phyloP scores from a whole-genome alignment of 768 basidiomycete genomes.

The Mycena indigotica region DNA sequence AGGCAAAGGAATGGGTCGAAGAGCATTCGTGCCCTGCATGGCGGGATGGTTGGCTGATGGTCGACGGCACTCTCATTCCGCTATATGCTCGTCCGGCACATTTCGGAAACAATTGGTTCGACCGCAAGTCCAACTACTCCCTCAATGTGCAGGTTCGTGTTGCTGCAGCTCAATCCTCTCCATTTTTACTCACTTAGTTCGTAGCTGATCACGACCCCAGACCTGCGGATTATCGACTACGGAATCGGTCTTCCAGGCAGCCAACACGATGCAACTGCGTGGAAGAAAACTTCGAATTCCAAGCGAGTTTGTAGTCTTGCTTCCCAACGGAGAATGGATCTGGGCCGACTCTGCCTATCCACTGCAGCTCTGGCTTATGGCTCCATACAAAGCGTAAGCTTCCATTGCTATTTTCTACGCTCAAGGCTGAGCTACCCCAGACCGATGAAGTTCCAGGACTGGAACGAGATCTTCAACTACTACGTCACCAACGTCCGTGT shows the following conservation, averaged over 20 bases:
- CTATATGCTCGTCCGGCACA: constrained; percentile 24
- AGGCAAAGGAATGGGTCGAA: constrained; percentile 20
- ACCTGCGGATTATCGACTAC: constrained; percentile 25
- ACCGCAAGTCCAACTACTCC: constrained; percentile 33
- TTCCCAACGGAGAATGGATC: constrained; percentile 17
- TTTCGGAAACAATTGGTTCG: constrained; percentile 32
- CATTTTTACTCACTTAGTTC: not conserved
- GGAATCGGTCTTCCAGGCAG: constrained; percentile 27
- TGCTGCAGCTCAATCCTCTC: not conserved
- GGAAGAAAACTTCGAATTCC: constrained; percentile 20
- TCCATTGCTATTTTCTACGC: too few relatives aligned
- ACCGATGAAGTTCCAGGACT: not conserved
- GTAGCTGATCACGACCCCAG: constrained; percentile 9
- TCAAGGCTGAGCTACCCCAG: not conserved
- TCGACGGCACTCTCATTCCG: constrained; percentile 27
- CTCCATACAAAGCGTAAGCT: constrained; percentile 17
- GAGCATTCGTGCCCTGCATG: constrained; percentile 22
- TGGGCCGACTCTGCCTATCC: constrained; percentile 25
- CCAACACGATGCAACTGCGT: constrained; percentile 28
- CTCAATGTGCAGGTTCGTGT: constrained; percentile 26
- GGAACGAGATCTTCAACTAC: constrained; percentile 6
- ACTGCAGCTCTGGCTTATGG: constrained; percentile 2
- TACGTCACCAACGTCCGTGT: constrained; percentile 12
- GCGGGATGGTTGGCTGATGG: constrained; percentile 24
- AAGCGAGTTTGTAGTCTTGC: constrained; percentile 8